Percentiles rank a stretch among this genome's conserved stretches.
These are phyloP conservation scores for Ganoderma lucidum DNA, from an alignment of 1,284 basidiomycete genomes.

Conservation along the genomic window DNA sequence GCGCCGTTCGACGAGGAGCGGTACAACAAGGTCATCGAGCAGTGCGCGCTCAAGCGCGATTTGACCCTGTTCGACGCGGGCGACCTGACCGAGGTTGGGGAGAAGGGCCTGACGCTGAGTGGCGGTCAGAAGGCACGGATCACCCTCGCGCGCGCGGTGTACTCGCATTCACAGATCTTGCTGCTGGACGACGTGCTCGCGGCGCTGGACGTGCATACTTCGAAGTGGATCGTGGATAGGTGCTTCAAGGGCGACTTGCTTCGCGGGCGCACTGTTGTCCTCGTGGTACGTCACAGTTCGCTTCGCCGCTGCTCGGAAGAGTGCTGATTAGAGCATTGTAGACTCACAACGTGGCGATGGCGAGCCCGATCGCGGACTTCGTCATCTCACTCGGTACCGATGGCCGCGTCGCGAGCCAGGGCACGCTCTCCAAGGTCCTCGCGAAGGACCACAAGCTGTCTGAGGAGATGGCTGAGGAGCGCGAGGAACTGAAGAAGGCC, in stretches of 20 bases:
- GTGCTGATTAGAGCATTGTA: constrained; percentile 32
- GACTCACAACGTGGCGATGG: constrained; percentile 79
- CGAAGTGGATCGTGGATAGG: constrained; percentile 80
- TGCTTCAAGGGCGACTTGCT: constrained; percentile 77
- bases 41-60: constrained; percentile 71
- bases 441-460: constrained; percentile 49
- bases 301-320: too few species aligned
- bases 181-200: constrained; percentile 70
- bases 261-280: constrained; percentile 70
- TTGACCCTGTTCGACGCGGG: constrained; percentile 74
- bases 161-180: constrained; percentile 68
- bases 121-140: constrained; percentile 83
- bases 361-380: constrained; percentile 68
- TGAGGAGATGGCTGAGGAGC: constrained; percentile 49
- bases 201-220: constrained; percentile 71
- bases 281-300: constrained; percentile 77
- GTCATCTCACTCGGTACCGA: constrained; percentile 65
- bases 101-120: constrained; percentile 68
- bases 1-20: constrained; percentile 51
- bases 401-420: constrained; percentile 57
- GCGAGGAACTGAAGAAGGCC: constrained; percentile 48
- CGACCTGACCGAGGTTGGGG: constrained; percentile 76
- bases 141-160: constrained; percentile 77
- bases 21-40: constrained; percentile 59
- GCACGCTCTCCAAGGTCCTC: constrained; percentile 55